These are phyloP conservation scores for Apiotrichum laibachii DNA, from an alignment of 1,284 basidiomycete genomes.

Conservation along the genomic window DNA sequence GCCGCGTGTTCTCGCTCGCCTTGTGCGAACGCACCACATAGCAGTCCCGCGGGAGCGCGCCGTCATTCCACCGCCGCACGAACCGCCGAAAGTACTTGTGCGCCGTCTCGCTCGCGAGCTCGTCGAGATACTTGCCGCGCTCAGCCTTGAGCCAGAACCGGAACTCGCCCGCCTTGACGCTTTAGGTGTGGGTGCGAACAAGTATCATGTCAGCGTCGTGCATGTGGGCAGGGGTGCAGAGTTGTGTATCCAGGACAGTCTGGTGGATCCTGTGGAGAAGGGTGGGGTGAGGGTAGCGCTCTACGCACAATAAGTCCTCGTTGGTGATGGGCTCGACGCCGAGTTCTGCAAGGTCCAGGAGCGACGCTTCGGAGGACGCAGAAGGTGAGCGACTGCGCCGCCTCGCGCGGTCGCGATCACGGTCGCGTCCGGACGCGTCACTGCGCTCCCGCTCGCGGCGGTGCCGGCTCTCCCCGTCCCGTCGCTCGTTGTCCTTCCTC, in stretches of 20 bases:
- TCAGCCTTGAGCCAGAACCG: slow-evolving; percentile 42
- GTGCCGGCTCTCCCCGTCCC: too few relatives aligned
- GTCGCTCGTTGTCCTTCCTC: too few relatives aligned
- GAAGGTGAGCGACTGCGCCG: slow-evolving; percentile 11
- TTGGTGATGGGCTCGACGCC: slow-evolving; percentile 42
- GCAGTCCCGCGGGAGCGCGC: slow-evolving; percentile 36
- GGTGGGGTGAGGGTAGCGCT: too few relatives aligned
- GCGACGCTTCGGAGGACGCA: slow-evolving; percentile 27
- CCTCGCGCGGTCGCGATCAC: too few relatives aligned
- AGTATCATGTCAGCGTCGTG: too few relatives aligned
- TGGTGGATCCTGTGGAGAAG: too few relatives aligned
- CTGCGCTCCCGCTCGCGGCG: background rate
- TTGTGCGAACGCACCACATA: slow-evolving; percentile 27
- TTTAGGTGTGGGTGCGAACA: slow-evolving; percentile 3
- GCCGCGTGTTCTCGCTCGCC: slow-evolving; percentile 38
- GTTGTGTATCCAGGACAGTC: too few relatives aligned
- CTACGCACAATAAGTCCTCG: slow-evolving; percentile 50
- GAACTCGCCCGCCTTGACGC: slow-evolving; percentile 38
- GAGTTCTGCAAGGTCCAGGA: slow-evolving; percentile 37
- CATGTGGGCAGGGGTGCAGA: too few relatives aligned
- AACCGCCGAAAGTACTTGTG: slow-evolving; percentile 51
- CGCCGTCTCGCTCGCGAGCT: slow-evolving; percentile 40
- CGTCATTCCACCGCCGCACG: slow-evolving; percentile 50
- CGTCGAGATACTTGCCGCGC: slow-evolving; percentile 46
- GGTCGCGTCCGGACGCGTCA: slow-evolving; percentile 4